Evolutionary conservation across 2,329 filamentous ascomycete genomes (phyloP).

Genomic region (Massarina eburnea): DNA sequence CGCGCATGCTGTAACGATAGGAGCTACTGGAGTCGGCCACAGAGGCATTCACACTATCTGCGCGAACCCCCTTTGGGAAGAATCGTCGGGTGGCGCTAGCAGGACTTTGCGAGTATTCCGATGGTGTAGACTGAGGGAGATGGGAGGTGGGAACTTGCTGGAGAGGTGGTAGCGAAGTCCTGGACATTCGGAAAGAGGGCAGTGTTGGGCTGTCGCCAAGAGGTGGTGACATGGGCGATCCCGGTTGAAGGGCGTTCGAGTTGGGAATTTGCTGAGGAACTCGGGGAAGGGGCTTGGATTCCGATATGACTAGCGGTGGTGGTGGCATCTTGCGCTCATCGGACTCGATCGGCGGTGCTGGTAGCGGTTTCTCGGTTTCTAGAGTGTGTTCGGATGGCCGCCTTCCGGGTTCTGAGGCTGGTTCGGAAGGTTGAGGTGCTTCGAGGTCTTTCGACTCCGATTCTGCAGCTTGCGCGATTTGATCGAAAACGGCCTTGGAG

Average conservation of each 20-base stretch:
- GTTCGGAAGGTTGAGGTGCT: slow-evolving; percentile 16
- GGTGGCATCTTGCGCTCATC: slow-evolving; percentile 43
- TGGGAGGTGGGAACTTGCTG: slow-evolving; percentile 30
- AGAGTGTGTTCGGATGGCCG: background rate
- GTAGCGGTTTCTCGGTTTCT: slow-evolving; percentile 42
- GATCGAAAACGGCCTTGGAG: slow-evolving; percentile 38
- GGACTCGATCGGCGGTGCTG: slow-evolving; percentile 37
- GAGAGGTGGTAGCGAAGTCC: slow-evolving; percentile 48
- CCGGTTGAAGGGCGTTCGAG: slow-evolving; percentile 20
- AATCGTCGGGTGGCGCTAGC: slow-evolving; percentile 34
- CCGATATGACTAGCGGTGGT: slow-evolving; percentile 48
- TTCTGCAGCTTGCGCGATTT: slow-evolving; percentile 18
- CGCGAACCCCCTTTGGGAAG: slow-evolving; percentile 27
- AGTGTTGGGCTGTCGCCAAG: slow-evolving; percentile 36
- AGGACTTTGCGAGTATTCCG: slow-evolving; percentile 38
- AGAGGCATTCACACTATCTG: slow-evolving; percentile 71
- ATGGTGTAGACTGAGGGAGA: slow-evolving; percentile 27
- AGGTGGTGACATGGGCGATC: slow-evolving; percentile 16
- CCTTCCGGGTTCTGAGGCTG: slow-evolving; percentile 25
- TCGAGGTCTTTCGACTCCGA: slow-evolving; percentile 13
- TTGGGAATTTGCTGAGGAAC: slow-evolving; percentile 51
- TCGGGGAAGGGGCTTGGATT: slow-evolving; percentile 69
- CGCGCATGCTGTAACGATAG: slow-evolving; percentile 69
- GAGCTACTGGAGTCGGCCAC: slow-evolving; percentile 79
- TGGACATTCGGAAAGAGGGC: slow-evolving; percentile 51